Conservation (phyloP, 805 yeast species). For the Metschnikowia kofuensis region DNA sequence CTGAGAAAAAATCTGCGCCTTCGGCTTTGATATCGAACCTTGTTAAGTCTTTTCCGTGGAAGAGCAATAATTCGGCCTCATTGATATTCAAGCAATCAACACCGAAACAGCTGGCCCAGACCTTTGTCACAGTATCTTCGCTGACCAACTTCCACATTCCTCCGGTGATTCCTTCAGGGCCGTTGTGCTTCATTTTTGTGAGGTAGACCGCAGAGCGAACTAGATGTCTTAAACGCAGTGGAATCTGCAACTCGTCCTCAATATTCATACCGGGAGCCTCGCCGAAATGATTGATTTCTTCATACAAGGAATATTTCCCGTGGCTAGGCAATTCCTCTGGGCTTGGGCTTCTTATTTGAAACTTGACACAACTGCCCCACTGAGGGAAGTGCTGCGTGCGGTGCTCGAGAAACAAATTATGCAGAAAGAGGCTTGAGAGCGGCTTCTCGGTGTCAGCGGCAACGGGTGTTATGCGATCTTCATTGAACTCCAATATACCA, state of each 20-base stretch:
- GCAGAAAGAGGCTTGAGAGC: slow-evolving; percentile 6
- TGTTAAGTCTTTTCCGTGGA: slow-evolving; percentile 36
- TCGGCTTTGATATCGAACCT: slow-evolving; percentile 24
- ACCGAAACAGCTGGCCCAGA: slow-evolving; percentile 56
- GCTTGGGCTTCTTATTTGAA: slow-evolving; percentile 35
- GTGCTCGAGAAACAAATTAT: slow-evolving; percentile 34
- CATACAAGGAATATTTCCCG: slow-evolving; percentile 9
- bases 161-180: slow-evolving; percentile 18
- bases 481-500: background rate
- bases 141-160: slow-evolving; percentile 57
- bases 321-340: slow-evolving; percentile 49
- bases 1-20: slow-evolving; percentile 22
- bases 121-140: slow-evolving; percentile 53
- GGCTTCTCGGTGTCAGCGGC: background rate
- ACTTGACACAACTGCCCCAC: slow-evolving; percentile 49
- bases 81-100: slow-evolving; percentile 50
- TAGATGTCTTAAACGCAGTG: slow-evolving; percentile 50
- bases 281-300: slow-evolving; percentile 10
- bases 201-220: slow-evolving; percentile 59
- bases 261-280: background rate
- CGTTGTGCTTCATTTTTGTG: slow-evolving; percentile 37
- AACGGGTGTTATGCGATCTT: background rate
- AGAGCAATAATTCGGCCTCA: slow-evolving; percentile 47
- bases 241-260: slow-evolving; percentile 42
- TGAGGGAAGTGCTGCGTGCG: slow-evolving; percentile 46